phyloP scores from a whole-genome alignment of 208 protist genomes.

The Leishmania lainsoni region DNA sequence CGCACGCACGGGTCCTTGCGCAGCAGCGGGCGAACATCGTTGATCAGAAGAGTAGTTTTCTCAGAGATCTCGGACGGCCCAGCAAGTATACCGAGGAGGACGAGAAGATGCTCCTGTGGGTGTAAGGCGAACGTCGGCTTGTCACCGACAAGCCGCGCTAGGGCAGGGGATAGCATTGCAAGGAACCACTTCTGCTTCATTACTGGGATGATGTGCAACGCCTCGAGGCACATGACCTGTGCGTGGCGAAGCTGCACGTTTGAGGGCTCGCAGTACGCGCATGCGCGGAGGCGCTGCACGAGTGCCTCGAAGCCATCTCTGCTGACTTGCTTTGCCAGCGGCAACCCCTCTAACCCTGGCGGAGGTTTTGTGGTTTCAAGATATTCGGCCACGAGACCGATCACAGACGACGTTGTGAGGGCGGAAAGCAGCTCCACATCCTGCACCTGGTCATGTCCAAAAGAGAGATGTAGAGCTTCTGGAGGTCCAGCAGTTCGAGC shows the following conservation, averaged over 20 bases:
- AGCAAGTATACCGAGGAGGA: conserved; percentile 54
- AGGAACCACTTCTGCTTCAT: conserved; percentile 58
- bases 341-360: not conserved
- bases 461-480: conserved; percentile 19
- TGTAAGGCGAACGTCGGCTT: conserved; percentile 32
- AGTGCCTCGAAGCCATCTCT: conserved; percentile 10
- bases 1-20: conserved; percentile 68
- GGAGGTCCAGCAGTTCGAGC: conserved; percentile 25
- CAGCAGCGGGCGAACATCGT: conserved; percentile 58
- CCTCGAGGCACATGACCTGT: conserved; percentile 51
- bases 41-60: conserved; percentile 43
- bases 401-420: conserved; percentile 18
- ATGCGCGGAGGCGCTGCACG: conserved; percentile 19
- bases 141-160: conserved; percentile 52
- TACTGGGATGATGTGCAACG: conserved; percentile 39
- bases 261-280: conserved; percentile 35
- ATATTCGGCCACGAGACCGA: conserved; percentile 22
- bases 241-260: conserved; percentile 61
- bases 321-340: not conserved
- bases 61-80: conserved; percentile 45
- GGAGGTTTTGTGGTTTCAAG: not conserved
- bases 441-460: conserved; percentile 20
- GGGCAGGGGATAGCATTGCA: conserved; percentile 50
- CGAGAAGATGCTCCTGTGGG: conserved; percentile 79
- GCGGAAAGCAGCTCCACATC: conserved; percentile 25